Evolutionary conservation across 805 yeast genomes (phyloP), one percentile per base, ranked within the genome.

Genomic region (Ogataea minuta): DNA sequence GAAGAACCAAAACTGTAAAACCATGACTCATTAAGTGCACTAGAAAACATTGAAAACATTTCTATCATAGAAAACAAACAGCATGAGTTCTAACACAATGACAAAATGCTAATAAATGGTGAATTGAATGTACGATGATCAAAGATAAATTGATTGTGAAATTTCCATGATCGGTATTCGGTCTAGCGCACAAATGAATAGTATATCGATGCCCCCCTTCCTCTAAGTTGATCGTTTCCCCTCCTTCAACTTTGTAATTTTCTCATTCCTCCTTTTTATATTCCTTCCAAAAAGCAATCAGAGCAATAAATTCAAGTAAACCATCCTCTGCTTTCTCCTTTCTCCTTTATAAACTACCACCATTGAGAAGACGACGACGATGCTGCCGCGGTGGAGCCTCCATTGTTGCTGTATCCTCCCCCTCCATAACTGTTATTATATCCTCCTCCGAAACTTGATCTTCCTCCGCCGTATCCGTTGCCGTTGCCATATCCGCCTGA

Each of bases 401-500:
- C 40, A 25, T 36, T 30, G 25, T 34, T 30, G 37, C 16, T 36
- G 35, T 36, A 30, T 29, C 64, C 62, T 45, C 58, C 57, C 27
- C 46, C 45, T 23, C 44, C 40, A 37, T 57, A 51, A 19, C 49
- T 44, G 24, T 39, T 31, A 28, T 53, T 36, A 34, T 57, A 53
- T 33, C 63, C 59, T 39, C 65, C 57, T 43, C 50, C 48, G 42
- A 46, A 48, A 23, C 44, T 31, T 38, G 44, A 40, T 39, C 37
- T 39, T 52, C 53, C 43, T 51, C 58, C 50, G 39, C 46, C 34
- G 41, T 45, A 40, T 41, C 44, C 43, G 51, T 50, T 41, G 50
- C 59, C 53, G 41, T 42, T 41, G 11, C 45, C 40, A 10, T 46
- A 45, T 35, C 66, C 56, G 43, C 66, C 64, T 39, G 63, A 58